Evolutionary conservation across 192 early-diverging fungal genomes (phyloP), one percentile per base, ranked within the genome.

Genomic region (Dissophora ornata): DNA sequence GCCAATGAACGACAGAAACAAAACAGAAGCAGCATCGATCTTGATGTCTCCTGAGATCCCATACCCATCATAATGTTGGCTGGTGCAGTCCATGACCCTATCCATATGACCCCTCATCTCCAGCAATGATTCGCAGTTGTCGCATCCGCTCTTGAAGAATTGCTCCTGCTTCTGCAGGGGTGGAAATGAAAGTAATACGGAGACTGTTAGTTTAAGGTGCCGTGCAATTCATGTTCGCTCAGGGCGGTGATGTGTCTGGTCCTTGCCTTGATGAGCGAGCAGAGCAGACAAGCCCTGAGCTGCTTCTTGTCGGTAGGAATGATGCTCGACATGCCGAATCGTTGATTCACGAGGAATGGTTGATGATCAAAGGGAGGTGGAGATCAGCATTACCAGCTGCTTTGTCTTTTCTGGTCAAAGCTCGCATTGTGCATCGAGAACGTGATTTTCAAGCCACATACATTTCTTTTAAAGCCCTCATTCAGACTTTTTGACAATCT

Each of bases 111-210:
- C 88, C 68, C 85, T 83, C 85, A 93, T 86, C 30, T 79, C 84
- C 57, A 95, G 67, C n/a, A 90, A 81, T 3, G 84, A 81, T 77
- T 95, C 92, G 74, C 93, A 95, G 62, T 95, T 95, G 24, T 93
- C 92, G 71, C 93, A 95, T 21, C 93, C 93, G 34, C 55, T 57
- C 36, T 84, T 81, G 55, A 87, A 77, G 69, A 95, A 95, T 48
- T 86, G 88, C 9, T 86, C 83, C 55, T 84, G 82, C 74, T 90
- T 91, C 84, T 93, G 30, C 16, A 24, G 11, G 36, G 19, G 45
- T n/a, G 34, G 25, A 53, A 38, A 13, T 6, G 19, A 50, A 46
- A 46, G 24, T 42, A 62, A 26, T n/a, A 4, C 15, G 13, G 2
- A 15, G 15, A 30, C 15, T 1, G 56, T 58, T 44, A 45, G 36